Conservation (phyloP, 2,329 filamentous ascomycete species). For the Botryotinia calthae region DNA sequence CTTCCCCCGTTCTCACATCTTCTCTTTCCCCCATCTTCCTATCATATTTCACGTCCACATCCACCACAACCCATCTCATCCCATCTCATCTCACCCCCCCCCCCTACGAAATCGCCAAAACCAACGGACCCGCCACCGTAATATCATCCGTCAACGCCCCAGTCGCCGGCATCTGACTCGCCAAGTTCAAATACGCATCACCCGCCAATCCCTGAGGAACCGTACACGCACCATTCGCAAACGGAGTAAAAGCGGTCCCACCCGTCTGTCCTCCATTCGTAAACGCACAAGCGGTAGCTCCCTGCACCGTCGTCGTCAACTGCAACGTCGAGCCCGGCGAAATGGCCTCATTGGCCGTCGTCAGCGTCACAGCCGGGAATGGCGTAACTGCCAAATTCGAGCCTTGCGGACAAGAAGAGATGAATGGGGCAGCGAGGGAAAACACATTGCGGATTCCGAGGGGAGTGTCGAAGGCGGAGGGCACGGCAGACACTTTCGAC, state of each 20-base stretch:
- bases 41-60: background rate
- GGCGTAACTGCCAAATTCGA: conserved; percentile 62
- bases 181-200: conserved; percentile 65
- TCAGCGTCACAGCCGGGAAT: conserved; percentile 58
- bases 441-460: conserved; percentile 68
- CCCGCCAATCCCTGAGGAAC: conserved; percentile 62
- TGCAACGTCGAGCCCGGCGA: conserved; percentile 45
- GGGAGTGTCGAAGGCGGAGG: conserved; percentile 68
- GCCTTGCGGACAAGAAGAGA: conserved; percentile 64
- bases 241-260: conserved; percentile 58
- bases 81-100: background rate
- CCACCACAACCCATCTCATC: no score
- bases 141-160: conserved; percentile 59
- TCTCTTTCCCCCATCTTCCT: background rate
- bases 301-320: conserved; percentile 51
- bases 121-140: conserved; percentile 63
- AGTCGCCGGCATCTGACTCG: conserved; percentile 50
- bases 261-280: conserved; percentile 58
- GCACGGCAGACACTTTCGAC: conserved; percentile 56
- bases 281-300: conserved; percentile 64
- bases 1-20: background rate
- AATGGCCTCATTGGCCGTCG: conserved; percentile 42
- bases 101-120: conserved; percentile 43
- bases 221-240: conserved; percentile 55
- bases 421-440: conserved; percentile 71